Base-by-base conservation (phyloP, 495 filamentous ascomycete species). In the Poronia punctata region DNA sequence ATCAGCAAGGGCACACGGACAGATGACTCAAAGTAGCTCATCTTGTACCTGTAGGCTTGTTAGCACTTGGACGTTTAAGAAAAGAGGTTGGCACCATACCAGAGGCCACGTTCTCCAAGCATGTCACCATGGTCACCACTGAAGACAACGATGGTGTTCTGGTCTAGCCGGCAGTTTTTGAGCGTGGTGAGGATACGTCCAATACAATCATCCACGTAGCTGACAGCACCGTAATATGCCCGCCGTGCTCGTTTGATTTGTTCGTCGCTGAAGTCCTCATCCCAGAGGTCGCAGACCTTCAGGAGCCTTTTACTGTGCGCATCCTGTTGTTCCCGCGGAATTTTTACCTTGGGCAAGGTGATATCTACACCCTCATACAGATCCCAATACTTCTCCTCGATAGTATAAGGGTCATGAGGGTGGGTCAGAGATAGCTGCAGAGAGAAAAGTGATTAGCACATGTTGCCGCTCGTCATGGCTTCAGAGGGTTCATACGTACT, bases 121-220 rank as follows among this genome's bases (percentile, higher is more conserved):
- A 93, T 93, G 57, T 95, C 87, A 38, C 87, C 87, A 58, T 95
- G 87, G 50, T 95, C 87, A 34, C 87, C 84, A 35, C 78, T 85
- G 62, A 95, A 95, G 33, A 93, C 70, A 33, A 95, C 68, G 40
- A 95, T 86, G 4, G 87, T 93, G 57, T 92, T 74, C 12, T 89
- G 77, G 36, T 79, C 78, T 30, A 95, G 68, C 1, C 77, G 75
- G 61, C 84, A 88, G 38, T 83, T 66, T 49, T 86, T 77, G 12
- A 95, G 70, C 1, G 81, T 75, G 23, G 75, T 63, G 7, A 92
- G 65, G 25, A 95, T 72, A 60, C 83, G 80, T 36, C 87, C 87
- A 46, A 95, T 74, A 54, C 86, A 84, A 59, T 87, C 81, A 55
- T 95, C 87, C 21, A 95, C 87, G 48, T 90, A 95, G 49, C 78